phyloP scores from a whole-genome alignment of 78 protist species.

The Carpediemonas membranifera region DNA sequence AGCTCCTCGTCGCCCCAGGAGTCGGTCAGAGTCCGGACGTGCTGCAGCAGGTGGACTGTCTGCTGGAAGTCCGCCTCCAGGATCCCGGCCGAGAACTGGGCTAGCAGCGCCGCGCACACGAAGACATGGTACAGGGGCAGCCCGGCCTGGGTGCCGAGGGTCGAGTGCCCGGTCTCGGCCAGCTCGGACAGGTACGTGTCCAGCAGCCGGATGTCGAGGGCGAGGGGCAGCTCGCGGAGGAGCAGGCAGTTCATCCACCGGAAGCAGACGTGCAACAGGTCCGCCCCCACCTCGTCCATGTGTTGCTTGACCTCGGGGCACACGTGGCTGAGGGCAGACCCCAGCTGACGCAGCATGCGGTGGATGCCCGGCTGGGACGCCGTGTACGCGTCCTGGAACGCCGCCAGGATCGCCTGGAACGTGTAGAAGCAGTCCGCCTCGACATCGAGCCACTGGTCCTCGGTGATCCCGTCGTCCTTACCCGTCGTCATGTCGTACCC shows the following conservation, averaged over 20 bases:
- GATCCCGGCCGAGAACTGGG: not conserved
- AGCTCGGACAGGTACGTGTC: conserved; percentile 25
- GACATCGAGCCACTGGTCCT: too few relatives aligned
- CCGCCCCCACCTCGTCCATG: not conserved
- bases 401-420: conserved; percentile 1
- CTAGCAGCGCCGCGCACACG: conserved; percentile 5
- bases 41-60: not conserved
- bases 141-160: too few relatives aligned
- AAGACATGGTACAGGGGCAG: too few relatives aligned
- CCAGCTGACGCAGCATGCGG: conserved; percentile 2
- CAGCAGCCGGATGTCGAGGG: conserved; percentile 13
- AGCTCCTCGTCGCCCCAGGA: not conserved
- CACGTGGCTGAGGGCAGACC: not conserved
- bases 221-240: conserved; percentile 10
- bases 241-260: conserved; percentile 34
- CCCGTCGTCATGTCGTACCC: too few relatives aligned
- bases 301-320: not conserved
- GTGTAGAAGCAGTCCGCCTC: conserved; percentile 19
- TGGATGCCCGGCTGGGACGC: not conserved
- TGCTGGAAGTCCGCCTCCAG: not conserved
- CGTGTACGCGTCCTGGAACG: conserved; percentile 1
- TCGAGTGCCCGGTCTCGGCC: not conserved
- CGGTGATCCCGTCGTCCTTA: too few relatives aligned
- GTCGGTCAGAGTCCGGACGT: not conserved
- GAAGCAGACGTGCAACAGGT: conserved; percentile 7